Evolutionary conservation across 352 stramenopile genomes (phyloP).

Genomic region (Lagenidium sp.): DNA sequence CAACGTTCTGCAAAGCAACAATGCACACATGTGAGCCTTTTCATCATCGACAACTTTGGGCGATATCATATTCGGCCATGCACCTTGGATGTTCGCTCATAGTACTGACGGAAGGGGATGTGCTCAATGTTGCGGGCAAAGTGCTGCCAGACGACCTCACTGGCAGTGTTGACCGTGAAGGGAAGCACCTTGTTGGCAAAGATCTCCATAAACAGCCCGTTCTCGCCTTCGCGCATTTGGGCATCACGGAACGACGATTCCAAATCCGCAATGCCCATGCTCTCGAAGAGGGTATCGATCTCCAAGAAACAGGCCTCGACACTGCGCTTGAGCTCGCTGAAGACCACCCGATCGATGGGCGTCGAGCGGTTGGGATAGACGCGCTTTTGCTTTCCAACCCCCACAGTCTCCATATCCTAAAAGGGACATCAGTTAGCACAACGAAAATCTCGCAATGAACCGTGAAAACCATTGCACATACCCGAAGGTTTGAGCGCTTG

Average conservation of each 20-base stretch:
- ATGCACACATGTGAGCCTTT: background rate
- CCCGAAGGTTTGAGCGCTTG: conserved; percentile 22
- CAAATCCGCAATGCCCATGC: conserved; percentile 8
- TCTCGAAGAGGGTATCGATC: conserved; percentile 11
- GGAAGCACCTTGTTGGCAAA: conserved; percentile 17
- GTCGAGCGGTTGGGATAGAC: conserved; percentile 8
- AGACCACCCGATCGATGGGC: conserved; percentile 6
- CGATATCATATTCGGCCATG: conserved; percentile 1
- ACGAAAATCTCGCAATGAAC: conserved; percentile 1
- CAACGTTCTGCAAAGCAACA: conserved; percentile 4
- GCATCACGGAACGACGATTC: conserved; percentile 15
- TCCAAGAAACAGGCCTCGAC: conserved; percentile 18
- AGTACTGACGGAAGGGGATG: conserved; percentile 18
- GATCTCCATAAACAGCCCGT: conserved; percentile 17
- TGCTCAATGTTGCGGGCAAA: conserved; percentile 16
- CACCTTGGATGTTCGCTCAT: conserved; percentile 12
- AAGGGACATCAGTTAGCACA: conserved; percentile 3
- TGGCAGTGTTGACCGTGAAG: conserved; percentile 9
- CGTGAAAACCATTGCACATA: conserved; percentile 5
- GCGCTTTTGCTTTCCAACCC: conserved; percentile 15
- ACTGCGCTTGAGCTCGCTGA: conserved; percentile 12
- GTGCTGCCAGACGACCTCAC: conserved; percentile 14
- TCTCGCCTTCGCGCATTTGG: conserved; percentile 11
- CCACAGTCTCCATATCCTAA: conserved; percentile 11
- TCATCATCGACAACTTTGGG: background rate